These are phyloP conservation scores for Flueggea neowawraea DNA, from an alignment of 441 rosid genomes.

Conservation along the genomic window DNA sequence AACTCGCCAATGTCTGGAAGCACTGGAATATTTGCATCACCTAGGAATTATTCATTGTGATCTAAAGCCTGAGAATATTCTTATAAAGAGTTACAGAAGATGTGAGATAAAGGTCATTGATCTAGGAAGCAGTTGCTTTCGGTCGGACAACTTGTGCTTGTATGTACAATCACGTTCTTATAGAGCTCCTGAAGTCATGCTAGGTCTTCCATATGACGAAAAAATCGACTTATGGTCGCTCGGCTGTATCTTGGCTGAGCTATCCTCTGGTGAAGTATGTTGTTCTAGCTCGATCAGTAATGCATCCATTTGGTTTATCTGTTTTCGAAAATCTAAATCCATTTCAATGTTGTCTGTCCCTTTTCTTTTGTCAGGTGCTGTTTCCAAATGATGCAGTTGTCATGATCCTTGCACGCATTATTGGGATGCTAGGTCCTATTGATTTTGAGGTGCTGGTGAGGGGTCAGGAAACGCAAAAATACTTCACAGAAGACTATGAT, in stretches of 20 bases:
- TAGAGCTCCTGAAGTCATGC: constrained; percentile 96
- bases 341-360: neutral
- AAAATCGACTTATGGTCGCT: constrained; percentile 98
- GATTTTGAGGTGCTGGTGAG: constrained; percentile 70
- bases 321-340: neutral
- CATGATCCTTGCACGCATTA: constrained; percentile 74
- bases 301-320: too few species aligned
- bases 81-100: constrained; percentile 76
- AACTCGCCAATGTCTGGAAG: constrained; percentile 88
- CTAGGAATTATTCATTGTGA: constrained; percentile 96
- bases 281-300: neutral
- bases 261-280: constrained; percentile 89
- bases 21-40: constrained; percentile 69
- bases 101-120: constrained; percentile 85
- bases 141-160: constrained; percentile 67
- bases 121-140: constrained; percentile 98
- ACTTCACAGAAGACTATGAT: constrained; percentile 82
- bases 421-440: constrained; percentile 71
- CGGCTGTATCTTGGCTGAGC: constrained; percentile 93
- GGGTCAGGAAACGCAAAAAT: constrained; percentile 77
- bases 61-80: constrained; percentile 89
- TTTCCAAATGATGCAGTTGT: constrained; percentile 79
- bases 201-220: constrained; percentile 85
- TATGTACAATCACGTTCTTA: constrained; percentile 96
- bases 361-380: constrained; percentile 51